Evolutionary conservation across 2,329 filamentous ascomycete species (phyloP), one percentile per base, ranked within the genome.

Genomic region (Talaromyces sp.): DNA sequence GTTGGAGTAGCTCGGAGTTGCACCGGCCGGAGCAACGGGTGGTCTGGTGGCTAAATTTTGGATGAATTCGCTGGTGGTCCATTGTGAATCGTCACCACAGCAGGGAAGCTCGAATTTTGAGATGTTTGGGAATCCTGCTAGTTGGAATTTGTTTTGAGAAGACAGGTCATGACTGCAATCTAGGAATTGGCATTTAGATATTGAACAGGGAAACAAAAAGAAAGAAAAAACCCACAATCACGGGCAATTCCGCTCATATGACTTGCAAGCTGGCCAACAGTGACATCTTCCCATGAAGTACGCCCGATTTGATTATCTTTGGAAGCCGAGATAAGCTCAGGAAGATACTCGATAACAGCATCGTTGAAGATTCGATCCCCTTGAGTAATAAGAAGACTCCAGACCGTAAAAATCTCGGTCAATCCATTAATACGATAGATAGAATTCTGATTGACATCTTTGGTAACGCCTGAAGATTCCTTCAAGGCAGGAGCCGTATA

Each of bases 1-100:
- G 48, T 78, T 75, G 0, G 75, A 77, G 35, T 78, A 79, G 0
- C 68, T 65, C 1, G 75, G 74, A 0, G 75, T 77, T 2, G 67
- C 68, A 17, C 69, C 74, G 0, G 74, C 35, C 35, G 35, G 35
- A 2, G 35, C 35, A 38, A 38, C 35, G 4, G 35, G 35, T n/a
- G 35, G 35, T 9, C 35, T 5, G 7, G 35, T 8, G 6, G 35
- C 35, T 17, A 38, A n/a, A 17, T n/a, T 38, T 3, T 38, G 2
- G 17, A 38, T 17, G 35, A 38, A 38, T n/a, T 8, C 35, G 7
- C 35, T 38, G 17, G 35, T 38, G 17, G 14, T 38, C 14, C 35
- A 38, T 38, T 38, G 35, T 38, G 35, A 7, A 6, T 14, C 17
- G 35, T 38, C 17, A 8, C 5, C 5, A n/a, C 35, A 38, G 35